phyloP scores from a whole-genome alignment of 2,329 filamentous ascomycete species.

The Paraconiothyrium brasiliense region DNA sequence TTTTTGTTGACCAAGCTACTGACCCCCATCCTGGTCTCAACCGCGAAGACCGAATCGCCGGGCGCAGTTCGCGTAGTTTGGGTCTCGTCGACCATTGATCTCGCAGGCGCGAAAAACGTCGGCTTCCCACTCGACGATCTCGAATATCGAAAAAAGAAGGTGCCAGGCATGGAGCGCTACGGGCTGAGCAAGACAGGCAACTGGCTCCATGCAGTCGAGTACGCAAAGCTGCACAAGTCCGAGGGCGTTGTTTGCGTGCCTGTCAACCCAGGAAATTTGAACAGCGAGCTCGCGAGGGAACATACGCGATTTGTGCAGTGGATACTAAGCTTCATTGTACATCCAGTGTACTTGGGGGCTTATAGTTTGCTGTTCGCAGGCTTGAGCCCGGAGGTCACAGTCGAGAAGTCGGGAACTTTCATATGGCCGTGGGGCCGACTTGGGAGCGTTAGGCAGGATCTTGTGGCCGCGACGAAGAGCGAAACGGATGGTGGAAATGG shows the following conservation, averaged over 20 bases:
- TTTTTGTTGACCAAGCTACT: constrained; percentile 48
- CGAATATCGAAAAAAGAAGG: neutral
- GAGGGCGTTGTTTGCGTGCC: constrained; percentile 20
- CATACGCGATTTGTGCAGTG: constrained; percentile 1
- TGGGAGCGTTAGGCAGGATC: neutral
- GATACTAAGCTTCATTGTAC: neutral
- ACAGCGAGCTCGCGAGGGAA: constrained; percentile 32
- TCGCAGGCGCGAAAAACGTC: constrained; percentile 17
- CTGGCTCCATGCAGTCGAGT: constrained; percentile 26
- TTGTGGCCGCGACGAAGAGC: constrained; percentile 1
- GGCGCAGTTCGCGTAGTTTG: constrained; percentile 33
- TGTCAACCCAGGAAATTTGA: constrained; percentile 50
- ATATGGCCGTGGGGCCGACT: constrained; percentile 2
- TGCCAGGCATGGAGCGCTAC: constrained; percentile 16
- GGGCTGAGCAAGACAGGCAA: constrained; percentile 25
- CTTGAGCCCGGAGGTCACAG: neutral
- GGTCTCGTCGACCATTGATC: constrained; percentile 16
- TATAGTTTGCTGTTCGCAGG: neutral
- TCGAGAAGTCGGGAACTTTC: neutral
- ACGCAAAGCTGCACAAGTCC: constrained; percentile 14
- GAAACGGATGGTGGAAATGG: constrained; percentile 8
- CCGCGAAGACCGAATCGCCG: constrained; percentile 29
- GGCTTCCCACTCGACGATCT: constrained; percentile 9
- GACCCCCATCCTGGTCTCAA: constrained; percentile 35
- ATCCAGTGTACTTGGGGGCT: neutral